Conservation (phyloP, 2,329 filamentous ascomycete species). For the Calonectria pseudoreteaudii region DNA sequence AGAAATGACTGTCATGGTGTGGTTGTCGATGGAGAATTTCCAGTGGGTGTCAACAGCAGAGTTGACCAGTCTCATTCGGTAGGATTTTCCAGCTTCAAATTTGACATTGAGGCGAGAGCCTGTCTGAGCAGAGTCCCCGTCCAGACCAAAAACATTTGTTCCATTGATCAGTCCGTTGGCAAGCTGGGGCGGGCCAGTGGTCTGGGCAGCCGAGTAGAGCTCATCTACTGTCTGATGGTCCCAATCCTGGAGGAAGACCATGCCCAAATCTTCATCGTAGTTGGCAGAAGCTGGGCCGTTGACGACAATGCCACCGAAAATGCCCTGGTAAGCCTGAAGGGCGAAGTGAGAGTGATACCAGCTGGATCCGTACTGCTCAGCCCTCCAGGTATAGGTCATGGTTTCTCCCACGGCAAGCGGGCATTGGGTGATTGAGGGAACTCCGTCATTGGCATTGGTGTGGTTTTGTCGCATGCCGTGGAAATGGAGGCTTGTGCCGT, state of each 20-base stretch:
- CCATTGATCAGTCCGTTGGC: not conserved
- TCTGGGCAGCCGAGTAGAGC: not conserved
- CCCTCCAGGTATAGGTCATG: not conserved
- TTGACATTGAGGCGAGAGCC: not conserved
- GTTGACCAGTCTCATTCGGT: conserved; percentile 61
- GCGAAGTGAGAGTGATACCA: not conserved
- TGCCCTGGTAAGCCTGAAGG: not conserved
- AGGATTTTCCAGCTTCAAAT: conserved; percentile 50
- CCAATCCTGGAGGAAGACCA: not conserved
- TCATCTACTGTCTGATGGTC: not conserved
- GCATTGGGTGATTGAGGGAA: not conserved
- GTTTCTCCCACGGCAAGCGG: not conserved
- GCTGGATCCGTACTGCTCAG: not conserved
- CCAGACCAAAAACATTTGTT: not conserved
- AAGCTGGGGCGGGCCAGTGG: not conserved
- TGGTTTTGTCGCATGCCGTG: not conserved
- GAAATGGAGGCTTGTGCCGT: not conserved
- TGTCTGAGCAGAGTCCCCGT: not conserved
- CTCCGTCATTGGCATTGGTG: not conserved
- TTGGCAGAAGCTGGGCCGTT: not conserved
- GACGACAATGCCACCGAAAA: not conserved
- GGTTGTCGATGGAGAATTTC: conserved; percentile 65
- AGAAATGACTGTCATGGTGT: conserved; percentile 67
- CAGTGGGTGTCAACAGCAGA: conserved; percentile 53
- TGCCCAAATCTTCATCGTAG: not conserved